A percentile compares a stretch with the other conserved stretches of the same genome.
Evolutionary conservation across 2,329 filamentous ascomycete species (phyloP).

Genomic region (Pezizomycotina sp.): DNA sequence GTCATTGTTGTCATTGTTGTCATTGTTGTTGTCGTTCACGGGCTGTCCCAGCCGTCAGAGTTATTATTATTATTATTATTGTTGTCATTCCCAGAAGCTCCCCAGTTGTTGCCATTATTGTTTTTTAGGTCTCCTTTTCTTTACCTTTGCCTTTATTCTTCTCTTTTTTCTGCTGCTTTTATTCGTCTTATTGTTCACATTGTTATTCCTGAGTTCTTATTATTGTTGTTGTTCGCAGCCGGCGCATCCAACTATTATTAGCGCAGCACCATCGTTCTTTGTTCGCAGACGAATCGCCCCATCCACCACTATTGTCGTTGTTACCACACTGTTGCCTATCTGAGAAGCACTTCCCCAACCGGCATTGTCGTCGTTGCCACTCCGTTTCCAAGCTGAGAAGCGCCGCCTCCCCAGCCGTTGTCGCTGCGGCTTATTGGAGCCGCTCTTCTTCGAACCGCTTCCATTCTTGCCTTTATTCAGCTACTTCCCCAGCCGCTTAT

Average conservation of each 20-base stretch:
- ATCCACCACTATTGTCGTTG: conserved; percentile 6
- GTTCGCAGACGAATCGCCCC: background rate
- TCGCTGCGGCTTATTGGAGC: background rate
- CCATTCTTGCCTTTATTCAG: background rate
- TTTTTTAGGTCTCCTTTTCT: too few species aligned
- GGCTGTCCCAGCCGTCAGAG: too few species aligned
- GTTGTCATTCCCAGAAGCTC: too few species aligned
- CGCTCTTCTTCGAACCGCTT: conserved; percentile 1
- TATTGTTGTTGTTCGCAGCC: conserved; percentile 14
- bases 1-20: too few species aligned
- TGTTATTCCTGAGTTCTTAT: conserved; percentile 3
- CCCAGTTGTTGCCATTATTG: too few species aligned
- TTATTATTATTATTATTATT: too few species aligned
- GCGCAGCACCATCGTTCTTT: conserved; percentile 6
- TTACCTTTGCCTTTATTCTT: too few species aligned
- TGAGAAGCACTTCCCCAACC: conserved; percentile 6
- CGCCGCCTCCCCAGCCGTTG: conserved; percentile 1
- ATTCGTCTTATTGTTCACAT: conserved; percentile 6
- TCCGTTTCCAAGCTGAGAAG: conserved; percentile 5
- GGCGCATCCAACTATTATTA: conserved; percentile 2
- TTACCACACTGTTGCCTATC: background rate
- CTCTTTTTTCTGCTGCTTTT: too few species aligned
- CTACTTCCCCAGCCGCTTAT: background rate
- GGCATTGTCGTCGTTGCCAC: conserved; percentile 6
- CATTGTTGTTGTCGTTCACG: too few species aligned